Base-by-base conservation (phyloP, 1,139 yeast species). In the Kluyveromyces sp. region DNA sequence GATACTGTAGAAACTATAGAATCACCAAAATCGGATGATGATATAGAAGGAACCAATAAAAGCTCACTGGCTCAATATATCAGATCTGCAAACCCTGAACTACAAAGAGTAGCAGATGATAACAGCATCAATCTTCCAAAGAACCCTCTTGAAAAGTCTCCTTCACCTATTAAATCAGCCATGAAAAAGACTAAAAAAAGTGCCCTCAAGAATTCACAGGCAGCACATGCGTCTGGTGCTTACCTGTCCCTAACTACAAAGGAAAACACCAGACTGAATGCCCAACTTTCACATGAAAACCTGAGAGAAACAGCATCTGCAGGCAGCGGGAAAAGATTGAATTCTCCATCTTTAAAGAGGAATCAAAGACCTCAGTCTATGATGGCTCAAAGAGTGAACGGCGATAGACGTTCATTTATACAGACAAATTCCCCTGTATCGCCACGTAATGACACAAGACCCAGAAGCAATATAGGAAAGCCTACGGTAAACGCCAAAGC, bases 231-330 rank as follows among this genome's bases (percentile, higher is more conserved):
- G 44, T 44, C 29, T 38, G 36, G 25, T 51, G 89, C 84, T 0
- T 82, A 83, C 55, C 62, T 82, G 42, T 79, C 87, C 0, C 65
- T 82, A 46, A 75, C 89, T 1, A 83, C 94, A 0, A 89, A 90
- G 1, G 89, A 83, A 59, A 83, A 83, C 61, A 83, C 94, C 0
- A 72, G 89, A 50, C 59, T 82, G 48, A 83, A 83, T 62, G 83
- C 89, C 1, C 76, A 78, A 60, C 61, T 78, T 41, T 72, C 81
- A 4, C 60, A 75, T 0, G 63, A 71, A 3, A 53, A 50, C 10
- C 47, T 48, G 33, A 44, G 49, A 6, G 52, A 53, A n/a, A 53
- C 52, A 34, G 40, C 21, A 15, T 15, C 21, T 15, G 42, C 41
- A 34, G 34, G 39, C 8, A 43, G 21, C 21, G 21, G 21, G 21